These are phyloP conservation scores for Eimeria praecox DNA, from an alignment of 169 alveolate species.

Conservation along the genomic window DNA sequence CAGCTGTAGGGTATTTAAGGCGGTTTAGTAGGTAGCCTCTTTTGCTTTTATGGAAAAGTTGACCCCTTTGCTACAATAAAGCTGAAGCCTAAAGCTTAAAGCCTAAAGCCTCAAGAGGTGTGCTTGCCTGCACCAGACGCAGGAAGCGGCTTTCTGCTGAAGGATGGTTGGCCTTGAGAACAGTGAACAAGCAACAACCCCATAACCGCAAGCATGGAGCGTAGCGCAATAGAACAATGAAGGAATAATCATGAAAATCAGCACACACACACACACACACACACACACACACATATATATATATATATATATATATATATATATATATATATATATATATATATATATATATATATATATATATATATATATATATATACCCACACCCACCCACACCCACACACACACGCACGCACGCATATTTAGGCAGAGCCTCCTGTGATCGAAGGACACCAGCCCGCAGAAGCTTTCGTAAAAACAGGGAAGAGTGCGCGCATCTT, in stretches of 20 bases:
- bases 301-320: no score
- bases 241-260: no score
- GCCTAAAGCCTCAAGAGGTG: neutral
- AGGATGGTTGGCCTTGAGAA: conserved; percentile 11
- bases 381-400: no score
- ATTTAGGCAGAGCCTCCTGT: no score
- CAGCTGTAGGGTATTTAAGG: neutral
- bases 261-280: no score
- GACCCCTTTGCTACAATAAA: neutral
- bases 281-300: no score
- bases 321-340: no score
- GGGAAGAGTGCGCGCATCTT: neutral
- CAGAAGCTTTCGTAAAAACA: no score
- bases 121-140: conserved; percentile 21
- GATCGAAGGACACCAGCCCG: no score
- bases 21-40: neutral
- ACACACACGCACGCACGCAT: no score
- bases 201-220: neutral
- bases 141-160: conserved; percentile 40
- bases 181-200: conserved; percentile 4
- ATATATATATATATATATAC: no score
- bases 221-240: neutral
- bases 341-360: no score
- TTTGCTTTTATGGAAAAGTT: neutral
- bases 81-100: neutral